Percentiles rank a stretch among this genome's conserved stretches.
phyloP scores from a whole-genome alignment of 225 moss, liverwort and hornwort species.

The Asterella californica region DNA sequence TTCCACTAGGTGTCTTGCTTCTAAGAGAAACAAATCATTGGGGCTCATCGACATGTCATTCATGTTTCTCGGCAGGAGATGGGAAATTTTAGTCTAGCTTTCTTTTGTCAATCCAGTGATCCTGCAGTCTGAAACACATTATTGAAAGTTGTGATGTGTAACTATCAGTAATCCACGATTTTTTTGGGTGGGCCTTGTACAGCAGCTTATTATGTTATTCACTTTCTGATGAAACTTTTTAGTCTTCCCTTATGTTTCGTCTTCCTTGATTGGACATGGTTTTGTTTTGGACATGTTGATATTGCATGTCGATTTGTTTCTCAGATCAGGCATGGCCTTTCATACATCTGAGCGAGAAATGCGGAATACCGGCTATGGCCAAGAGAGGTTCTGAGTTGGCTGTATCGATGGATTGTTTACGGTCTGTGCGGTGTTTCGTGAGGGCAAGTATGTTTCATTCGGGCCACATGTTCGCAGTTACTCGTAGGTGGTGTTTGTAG shows the following conservation, averaged over 20 bases:
- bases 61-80: conserved; percentile 42
- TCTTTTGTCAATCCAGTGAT: conserved; percentile 26
- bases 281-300: background rate
- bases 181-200: conserved; percentile 42
- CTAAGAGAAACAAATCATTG: conserved; percentile 33
- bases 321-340: background rate
- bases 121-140: conserved; percentile 34
- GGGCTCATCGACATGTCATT: conserved; percentile 22
- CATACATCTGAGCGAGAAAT: background rate
- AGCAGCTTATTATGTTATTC: conserved; percentile 30
- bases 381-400: background rate
- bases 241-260: background rate
- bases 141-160: conserved; percentile 45
- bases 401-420: no score
- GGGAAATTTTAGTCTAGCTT: conserved; percentile 25
- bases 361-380: conserved; percentile 4
- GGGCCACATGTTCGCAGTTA: no score
- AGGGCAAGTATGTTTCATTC: no score
- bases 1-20: conserved; percentile 25
- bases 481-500: no score
- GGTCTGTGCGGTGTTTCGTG: no score
- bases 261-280: no score
- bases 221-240: conserved; percentile 7
- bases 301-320: conserved; percentile 14
- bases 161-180: conserved; percentile 37